Percentiles rank a stretch among this genome's conserved stretches.
These are phyloP conservation scores for Rhodotorula sp. DNA, from an alignment of 1,284 basidiomycete species.

Conservation along the genomic window DNA sequence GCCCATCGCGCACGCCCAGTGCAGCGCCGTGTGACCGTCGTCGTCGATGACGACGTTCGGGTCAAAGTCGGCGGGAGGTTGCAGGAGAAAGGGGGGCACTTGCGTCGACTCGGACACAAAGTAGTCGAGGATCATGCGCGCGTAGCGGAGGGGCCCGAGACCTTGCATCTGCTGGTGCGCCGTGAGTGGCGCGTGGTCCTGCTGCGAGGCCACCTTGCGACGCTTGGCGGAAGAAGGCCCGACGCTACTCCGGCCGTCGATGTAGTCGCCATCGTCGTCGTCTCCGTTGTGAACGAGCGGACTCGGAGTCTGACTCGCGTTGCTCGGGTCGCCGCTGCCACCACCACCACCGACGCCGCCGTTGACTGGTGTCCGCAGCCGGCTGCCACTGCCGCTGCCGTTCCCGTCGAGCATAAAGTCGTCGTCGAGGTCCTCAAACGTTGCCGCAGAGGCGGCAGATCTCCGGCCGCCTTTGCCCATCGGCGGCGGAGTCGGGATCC, in stretches of 20 bases:
- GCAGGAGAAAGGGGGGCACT: constrained; percentile 82
- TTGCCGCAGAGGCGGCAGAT: not conserved
- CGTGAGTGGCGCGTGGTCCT: constrained; percentile 7
- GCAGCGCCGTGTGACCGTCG: constrained; percentile 93
- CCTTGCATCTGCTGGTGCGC: constrained; percentile 36
- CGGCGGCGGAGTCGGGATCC: constrained; percentile 54
- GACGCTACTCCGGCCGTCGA: constrained; percentile 10
- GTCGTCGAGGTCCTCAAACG: constrained; percentile 3
- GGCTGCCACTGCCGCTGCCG: constrained; percentile 42
- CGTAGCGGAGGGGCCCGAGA: constrained; percentile 61
- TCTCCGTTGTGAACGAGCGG: constrained; percentile 21
- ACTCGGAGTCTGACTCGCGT: constrained; percentile 35
- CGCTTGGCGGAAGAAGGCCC: constrained; percentile 24
- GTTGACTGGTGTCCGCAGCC: constrained; percentile 10
- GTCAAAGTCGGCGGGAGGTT: constrained; percentile 88
- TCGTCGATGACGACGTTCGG: constrained; percentile 97
- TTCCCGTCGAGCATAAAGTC: constrained; percentile 34
- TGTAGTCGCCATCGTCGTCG: constrained; percentile 30
- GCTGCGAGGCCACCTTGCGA: constrained; percentile 36
- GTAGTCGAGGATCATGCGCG: constrained; percentile 95
- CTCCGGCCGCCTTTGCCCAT: constrained; percentile 19
- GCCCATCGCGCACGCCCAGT: constrained; percentile 99
- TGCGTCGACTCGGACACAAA: constrained; percentile 97
- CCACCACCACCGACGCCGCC: not conserved
- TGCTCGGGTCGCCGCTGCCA: constrained; percentile 15